Base-by-base conservation (phyloP, 805 yeast genomes). In the Pichia scutulata region DNA sequence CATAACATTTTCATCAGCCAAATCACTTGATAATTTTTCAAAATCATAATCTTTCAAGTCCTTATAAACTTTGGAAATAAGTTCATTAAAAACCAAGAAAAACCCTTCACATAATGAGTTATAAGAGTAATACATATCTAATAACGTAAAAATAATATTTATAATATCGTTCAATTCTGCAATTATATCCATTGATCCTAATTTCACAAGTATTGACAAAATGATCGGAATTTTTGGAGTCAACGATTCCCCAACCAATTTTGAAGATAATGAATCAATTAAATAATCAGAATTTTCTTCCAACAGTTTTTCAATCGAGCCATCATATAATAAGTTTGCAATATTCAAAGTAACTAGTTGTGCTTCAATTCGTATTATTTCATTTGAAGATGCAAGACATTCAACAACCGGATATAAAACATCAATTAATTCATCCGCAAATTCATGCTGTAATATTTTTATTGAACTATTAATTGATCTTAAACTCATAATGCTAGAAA, bases 111-210 rank as follows among this genome's bases (percentile, higher is more conserved):
- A 82, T 18, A 93, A 68, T 16, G 73, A 70, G 2, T 81, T 70
- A 63, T 92, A 92, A 0, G 92, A 95, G 66, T 90, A 96, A 60
- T 84, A 92, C 48, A 81, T 72, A 66, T 92, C 98, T 46, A 92
- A 71, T 36, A 90, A 68, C 19, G 82, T 78, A 63, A 92, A 89
- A 54, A 89, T 75, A 3, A 89, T 80, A 12, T 53, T 48, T 19
- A 92, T 70, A 1, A 92, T 73, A 63, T 92, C 98, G 46, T 73
- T 78, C 47, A 92, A 72, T 52, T 81, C 87, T 30, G 75, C 72
- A 14, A 89, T 69, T 23, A 89, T 70, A 28, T 76, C 70, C 10
- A 76, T 69, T 0, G 97, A 97, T 0, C 90, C 82, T 24, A 89
- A 71, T 55, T 75, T 78, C 26, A 88, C 73, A 43, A 92, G 67